Percentiles rank a stretch among this genome's conserved stretches.
phyloP scores from a whole-genome alignment of 2,329 filamentous ascomycete genomes.

The Talaromyces sp. region DNA sequence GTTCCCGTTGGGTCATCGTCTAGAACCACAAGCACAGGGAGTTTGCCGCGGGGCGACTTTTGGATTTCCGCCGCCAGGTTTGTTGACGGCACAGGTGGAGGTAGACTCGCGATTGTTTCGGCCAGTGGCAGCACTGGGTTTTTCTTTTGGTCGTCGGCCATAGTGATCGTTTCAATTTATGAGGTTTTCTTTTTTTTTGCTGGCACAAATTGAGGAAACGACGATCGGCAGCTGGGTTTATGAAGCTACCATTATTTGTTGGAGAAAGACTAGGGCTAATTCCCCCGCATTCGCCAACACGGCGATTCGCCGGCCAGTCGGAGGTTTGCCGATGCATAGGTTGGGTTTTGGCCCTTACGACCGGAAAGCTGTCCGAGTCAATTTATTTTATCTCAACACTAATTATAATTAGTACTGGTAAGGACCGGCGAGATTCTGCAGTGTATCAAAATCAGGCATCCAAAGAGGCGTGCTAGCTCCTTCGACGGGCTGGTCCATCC shows the following conservation, averaged over 20 bases:
- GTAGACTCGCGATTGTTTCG: background rate
- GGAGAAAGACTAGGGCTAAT: background rate
- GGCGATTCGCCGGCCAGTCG: background rate
- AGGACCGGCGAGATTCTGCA: slow-evolving; percentile 21
- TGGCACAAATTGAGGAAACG: background rate
- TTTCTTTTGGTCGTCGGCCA: background rate
- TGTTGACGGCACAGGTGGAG: background rate
- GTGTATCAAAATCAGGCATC: slow-evolving; percentile 36
- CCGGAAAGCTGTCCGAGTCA: background rate
- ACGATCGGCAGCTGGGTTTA: background rate
- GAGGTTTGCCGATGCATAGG: background rate
- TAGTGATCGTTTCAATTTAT: background rate
- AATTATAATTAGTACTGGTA: too few relatives aligned
- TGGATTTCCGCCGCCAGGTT: background rate
- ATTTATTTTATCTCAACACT: background rate
- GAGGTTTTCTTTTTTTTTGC: background rate
- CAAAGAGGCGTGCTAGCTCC: slow-evolving; percentile 22
- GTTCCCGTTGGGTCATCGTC: slow-evolving; percentile 58
- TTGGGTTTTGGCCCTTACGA: background rate
- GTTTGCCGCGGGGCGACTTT: background rate
- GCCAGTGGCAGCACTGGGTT: background rate
- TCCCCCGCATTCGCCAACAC: background rate
- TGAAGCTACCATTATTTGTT: background rate
- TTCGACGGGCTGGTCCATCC: slow-evolving; percentile 32
- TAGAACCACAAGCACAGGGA: slow-evolving; percentile 12